Conservation (phyloP, 176 grass and related monocot genomes). For the Oropetium thomaeum region DNA sequence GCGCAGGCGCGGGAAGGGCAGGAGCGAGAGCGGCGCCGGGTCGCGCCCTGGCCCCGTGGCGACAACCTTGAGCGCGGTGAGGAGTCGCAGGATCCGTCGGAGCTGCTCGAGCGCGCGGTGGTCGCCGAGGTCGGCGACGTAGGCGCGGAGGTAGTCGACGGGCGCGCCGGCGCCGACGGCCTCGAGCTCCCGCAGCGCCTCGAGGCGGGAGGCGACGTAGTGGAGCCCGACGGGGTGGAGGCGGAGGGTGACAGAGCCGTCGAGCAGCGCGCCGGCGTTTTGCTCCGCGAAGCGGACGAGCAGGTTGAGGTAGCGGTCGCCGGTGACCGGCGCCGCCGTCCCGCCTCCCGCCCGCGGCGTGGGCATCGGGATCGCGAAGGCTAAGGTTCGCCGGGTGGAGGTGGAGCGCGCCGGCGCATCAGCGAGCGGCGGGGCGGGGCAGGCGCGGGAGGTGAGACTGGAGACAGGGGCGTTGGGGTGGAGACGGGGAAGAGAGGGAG, state of each 20-base stretch:
- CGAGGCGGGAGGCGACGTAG: constrained; percentile 92
- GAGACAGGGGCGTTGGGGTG: background rate
- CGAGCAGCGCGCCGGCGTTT: constrained; percentile 65
- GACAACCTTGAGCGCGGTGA: constrained; percentile 82
- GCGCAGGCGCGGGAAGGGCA: constrained; percentile 70
- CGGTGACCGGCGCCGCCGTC: constrained; percentile 46
- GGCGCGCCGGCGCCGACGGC: constrained; percentile 82
- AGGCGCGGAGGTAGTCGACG: constrained; percentile 95
- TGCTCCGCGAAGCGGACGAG: constrained; percentile 68
- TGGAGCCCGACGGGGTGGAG: constrained; percentile 89
- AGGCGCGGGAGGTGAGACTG: background rate
- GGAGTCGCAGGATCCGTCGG: constrained; percentile 72
- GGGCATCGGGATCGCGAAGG: constrained; percentile 28
- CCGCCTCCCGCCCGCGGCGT: constrained; percentile 24
- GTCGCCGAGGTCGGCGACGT: constrained; percentile 91
- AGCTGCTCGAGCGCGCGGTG: constrained; percentile 95
- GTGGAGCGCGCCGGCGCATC: constrained; percentile 34
- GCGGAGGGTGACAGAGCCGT: constrained; percentile 75
- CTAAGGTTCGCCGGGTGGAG: constrained; percentile 45
- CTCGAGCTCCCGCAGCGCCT: constrained; percentile 87
- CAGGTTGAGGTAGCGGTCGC: constrained; percentile 85
- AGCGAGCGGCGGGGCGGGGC: background rate
- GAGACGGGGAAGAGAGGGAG: background rate
- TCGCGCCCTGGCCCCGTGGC: constrained; percentile 53
- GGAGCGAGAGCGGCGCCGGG: constrained; percentile 77